Evolutionary conservation across 345 rosid genomes (phyloP), one percentile per base, ranked within the genome.

Genomic region (Pistacia vera): DNA sequence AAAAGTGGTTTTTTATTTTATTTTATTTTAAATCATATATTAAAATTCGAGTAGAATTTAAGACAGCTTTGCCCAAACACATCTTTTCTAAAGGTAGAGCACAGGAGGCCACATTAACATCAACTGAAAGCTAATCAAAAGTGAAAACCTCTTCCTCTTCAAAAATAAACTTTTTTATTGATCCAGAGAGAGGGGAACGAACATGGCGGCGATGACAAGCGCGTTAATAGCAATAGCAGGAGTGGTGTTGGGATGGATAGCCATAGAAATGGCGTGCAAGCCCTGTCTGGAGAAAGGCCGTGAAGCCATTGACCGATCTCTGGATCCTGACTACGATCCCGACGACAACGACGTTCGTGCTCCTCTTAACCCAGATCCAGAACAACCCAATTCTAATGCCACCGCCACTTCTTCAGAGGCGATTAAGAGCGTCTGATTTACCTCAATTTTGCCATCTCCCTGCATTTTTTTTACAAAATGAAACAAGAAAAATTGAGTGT

Each of bases 201-300:
- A 52, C 3, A 88, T 89, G 92, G 93, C 85, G 79, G 97, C 92
- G 16, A 61, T 92, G 68, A 90, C 95, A 44, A 88, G 73, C 17
- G 97, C 95, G 44, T 67, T 92, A 82, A 81, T 90, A 63, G 92
- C 88, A 57, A 88, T 90, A 56, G 97, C 88, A 2, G 97, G 92
- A 66, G 85, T 90, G 38, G 79, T 92, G 4, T 75, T 92, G 63
- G 97, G 90, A 11, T 92, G 97, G 95, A 89, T 92, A 56, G 74
- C 95, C 69, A 90, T 92, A 13, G 97, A 92, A 84, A 84, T 92
- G 67, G 95, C 97, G 35, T 92, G 95, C 83, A 90, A 90, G 84
- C 97, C 97, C 60, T 90, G 97, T 74, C 85, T 92, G 8, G 91
- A 90, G 13, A 76, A 68, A 51, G 97, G 97, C 52, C 93, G 94